A percentile compares a stretch with the other conserved stretches of the same genome.
phyloP scores from a whole-genome alignment of 2,329 filamentous ascomycete genomes.

The Ophiostoma fasciatum region DNA sequence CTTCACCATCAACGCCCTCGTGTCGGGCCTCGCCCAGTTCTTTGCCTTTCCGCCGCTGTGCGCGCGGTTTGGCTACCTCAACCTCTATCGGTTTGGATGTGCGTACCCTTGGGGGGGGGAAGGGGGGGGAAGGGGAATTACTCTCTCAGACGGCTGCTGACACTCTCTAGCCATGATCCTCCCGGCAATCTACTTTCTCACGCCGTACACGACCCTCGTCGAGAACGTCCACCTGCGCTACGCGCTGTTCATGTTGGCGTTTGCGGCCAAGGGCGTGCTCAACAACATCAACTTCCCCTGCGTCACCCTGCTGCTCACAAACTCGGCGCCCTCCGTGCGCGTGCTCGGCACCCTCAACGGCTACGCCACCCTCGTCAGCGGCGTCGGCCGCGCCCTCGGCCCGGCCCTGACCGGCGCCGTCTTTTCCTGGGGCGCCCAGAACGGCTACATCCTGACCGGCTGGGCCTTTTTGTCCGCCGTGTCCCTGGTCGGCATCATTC shows the following conservation, averaged over 20 bases:
- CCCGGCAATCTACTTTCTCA: constrained; percentile 64
- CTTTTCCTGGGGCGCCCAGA: constrained; percentile 63
- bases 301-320: constrained; percentile 79
- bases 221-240: constrained; percentile 34
- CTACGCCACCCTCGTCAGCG: constrained; percentile 69
- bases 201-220: constrained; percentile 63
- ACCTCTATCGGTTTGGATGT: constrained; percentile 53
- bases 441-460: constrained; percentile 61
- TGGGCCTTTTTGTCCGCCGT: constrained; percentile 66
- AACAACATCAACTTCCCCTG: constrained; percentile 83
- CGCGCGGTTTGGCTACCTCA: constrained; percentile 55
- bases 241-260: constrained; percentile 46
- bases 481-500: constrained; percentile 49
- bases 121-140: too few species aligned
- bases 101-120: too few species aligned
- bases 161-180: constrained; percentile 38
- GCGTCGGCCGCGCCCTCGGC: constrained; percentile 63
- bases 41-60: constrained; percentile 68
- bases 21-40: constrained; percentile 74
- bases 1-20: constrained; percentile 69
- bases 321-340: constrained; percentile 59
- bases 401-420: constrained; percentile 58
- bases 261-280: constrained; percentile 59
- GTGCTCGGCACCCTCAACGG: constrained; percentile 85
- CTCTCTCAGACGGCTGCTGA: too few species aligned